These are phyloP conservation scores for Calycina marina DNA, from an alignment of 2,329 filamentous ascomycete species.

Conservation along the genomic window DNA sequence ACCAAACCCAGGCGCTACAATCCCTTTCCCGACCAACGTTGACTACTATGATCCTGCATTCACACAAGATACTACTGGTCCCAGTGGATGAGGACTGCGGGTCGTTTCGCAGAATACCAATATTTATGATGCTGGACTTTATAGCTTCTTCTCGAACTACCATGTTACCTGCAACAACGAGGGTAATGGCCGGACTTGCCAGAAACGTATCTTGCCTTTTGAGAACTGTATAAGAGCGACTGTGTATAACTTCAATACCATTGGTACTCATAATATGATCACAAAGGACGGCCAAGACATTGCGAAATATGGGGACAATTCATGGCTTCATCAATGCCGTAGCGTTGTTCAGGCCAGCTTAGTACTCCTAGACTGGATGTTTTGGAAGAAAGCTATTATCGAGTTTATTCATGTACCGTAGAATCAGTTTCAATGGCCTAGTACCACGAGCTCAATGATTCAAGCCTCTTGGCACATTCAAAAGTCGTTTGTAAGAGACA, in stretches of 20 bases:
- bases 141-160: constrained; percentile 45
- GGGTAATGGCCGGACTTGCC: constrained; percentile 7
- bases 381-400: too few relatives aligned
- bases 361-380: too few relatives aligned
- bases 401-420: too few relatives aligned
- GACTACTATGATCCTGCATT: constrained; percentile 33
- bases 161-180: constrained; percentile 1
- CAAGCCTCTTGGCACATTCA: too few relatives aligned
- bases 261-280: constrained; percentile 10
- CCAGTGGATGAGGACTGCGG: constrained; percentile 44
- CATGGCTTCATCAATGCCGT: constrained; percentile 8
- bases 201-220: constrained; percentile 7
- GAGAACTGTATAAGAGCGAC: constrained; percentile 4
- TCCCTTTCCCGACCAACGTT: constrained; percentile 1
- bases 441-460: too few relatives aligned
- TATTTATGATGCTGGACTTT: constrained; percentile 37
- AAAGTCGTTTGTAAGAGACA: too few relatives aligned
- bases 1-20: constrained; percentile 5
- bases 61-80: constrained; percentile 15
- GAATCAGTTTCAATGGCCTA: too few relatives aligned
- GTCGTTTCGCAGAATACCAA: constrained; percentile 34
- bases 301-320: constrained; percentile 6
- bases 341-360: constrained; percentile 8
- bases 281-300: constrained; percentile 3
- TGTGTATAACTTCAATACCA: constrained; percentile 9